Evolutionary conservation across 441 rosid genomes (phyloP).

Genomic region (Corymbia calophylla): DNA sequence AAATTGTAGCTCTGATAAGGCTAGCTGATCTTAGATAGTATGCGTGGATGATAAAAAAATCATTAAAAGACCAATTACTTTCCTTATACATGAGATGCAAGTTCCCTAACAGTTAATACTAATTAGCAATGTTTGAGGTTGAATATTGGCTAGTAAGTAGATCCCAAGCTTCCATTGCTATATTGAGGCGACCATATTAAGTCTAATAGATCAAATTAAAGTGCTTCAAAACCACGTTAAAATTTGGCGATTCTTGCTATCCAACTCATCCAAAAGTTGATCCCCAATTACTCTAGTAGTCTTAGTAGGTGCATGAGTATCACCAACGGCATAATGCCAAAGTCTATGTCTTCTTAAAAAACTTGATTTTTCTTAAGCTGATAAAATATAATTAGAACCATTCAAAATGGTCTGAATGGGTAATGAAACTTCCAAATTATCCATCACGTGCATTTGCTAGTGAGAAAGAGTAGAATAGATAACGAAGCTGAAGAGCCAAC

Average conservation of each 20-base stretch:
- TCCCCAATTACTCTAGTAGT: not conserved
- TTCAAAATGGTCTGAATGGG: not conserved
- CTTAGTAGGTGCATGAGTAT: not conserved
- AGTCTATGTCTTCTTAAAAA: not conserved
- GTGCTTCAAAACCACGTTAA: not conserved
- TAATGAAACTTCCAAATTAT: not conserved
- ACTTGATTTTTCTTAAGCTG: not conserved
- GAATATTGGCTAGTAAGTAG: not conserved
- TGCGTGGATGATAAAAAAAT: too few relatives aligned
- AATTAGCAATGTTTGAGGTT: too few relatives aligned
- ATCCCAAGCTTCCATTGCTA: not conserved
- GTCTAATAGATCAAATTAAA: not conserved
- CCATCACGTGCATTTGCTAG: not conserved
- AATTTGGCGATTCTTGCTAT: not conserved
- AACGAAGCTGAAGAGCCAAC: not conserved
- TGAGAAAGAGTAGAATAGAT: not conserved
- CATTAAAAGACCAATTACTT: too few relatives aligned
- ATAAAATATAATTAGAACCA: not conserved
- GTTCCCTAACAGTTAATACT: too few relatives aligned
- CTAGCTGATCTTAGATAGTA: too few relatives aligned
- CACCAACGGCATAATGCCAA: not conserved
- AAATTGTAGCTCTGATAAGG: too few relatives aligned
- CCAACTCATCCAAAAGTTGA: not conserved
- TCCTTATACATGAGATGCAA: too few relatives aligned
- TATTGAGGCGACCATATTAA: not conserved